Conservation (phyloP, 225 moss, liverwort and hornwort species). For the Sphagnum contortum region DNA sequence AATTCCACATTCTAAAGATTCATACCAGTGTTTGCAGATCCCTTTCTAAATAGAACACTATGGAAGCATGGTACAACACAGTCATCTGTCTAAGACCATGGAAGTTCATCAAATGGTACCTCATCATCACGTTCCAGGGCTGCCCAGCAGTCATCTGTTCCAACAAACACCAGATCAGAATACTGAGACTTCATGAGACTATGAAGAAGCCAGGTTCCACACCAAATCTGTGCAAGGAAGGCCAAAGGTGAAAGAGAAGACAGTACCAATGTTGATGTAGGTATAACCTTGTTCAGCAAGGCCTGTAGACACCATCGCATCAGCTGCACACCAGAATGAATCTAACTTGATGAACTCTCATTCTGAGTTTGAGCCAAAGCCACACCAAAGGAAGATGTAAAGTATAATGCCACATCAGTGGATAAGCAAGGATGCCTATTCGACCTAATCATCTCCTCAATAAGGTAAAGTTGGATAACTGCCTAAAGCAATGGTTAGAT, state of each 20-base stretch:
- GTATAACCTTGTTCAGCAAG: constrained; percentile 78
- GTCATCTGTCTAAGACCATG: neutral
- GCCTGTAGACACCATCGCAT: constrained; percentile 76
- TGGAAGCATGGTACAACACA: neutral
- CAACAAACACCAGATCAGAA: constrained; percentile 5
- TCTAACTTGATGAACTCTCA: neutral
- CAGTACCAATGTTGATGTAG: constrained; percentile 66
- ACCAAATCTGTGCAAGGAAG: neutral
- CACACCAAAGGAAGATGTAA: constrained; percentile 9
- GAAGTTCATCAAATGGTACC: constrained; percentile 19
- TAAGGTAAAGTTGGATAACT: too few relatives aligned
- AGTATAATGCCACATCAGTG: neutral
- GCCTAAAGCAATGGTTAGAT: too few relatives aligned
- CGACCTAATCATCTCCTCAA: neutral
- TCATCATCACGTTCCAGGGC: constrained; percentile 53
- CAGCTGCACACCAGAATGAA: constrained; percentile 33
- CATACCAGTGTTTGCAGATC: neutral
- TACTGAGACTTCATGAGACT: neutral
- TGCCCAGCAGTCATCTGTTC: constrained; percentile 98
- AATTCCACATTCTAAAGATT: constrained; percentile 1
- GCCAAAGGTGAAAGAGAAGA: neutral
- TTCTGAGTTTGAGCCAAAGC: neutral
- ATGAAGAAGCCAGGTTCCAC: neutral
- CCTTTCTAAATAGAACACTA: constrained; percentile 1
- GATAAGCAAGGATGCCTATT: neutral